Evolutionary conservation across 163 green algal genomes (phyloP).

Genomic region (Scenedesmus sp.): DNA sequence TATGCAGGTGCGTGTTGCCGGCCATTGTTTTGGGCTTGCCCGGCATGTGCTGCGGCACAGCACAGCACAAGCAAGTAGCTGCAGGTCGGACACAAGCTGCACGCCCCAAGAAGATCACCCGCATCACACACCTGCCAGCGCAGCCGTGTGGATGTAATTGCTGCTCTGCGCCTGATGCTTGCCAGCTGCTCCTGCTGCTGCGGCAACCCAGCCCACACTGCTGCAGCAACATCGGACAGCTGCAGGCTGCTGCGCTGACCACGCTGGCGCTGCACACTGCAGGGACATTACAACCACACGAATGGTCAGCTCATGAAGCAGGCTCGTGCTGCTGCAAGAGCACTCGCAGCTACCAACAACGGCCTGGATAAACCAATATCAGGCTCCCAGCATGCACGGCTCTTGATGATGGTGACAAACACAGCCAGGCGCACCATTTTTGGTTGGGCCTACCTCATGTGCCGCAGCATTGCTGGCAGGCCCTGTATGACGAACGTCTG

Average conservation of each 20-base stretch:
- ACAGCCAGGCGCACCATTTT: too few species aligned
- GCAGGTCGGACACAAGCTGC: too few species aligned
- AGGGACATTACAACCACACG: not conserved
- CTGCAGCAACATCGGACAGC: constrained; percentile 57
- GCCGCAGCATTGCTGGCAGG: constrained; percentile 9
- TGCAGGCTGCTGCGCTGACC: constrained; percentile 6
- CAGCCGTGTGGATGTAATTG: constrained; percentile 50
- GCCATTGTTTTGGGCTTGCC: too few species aligned
- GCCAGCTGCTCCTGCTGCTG: constrained; percentile 49
- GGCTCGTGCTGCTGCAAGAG: not conserved
- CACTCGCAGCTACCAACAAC: too few species aligned
- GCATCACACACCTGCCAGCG: constrained; percentile 44
- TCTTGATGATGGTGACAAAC: too few species aligned
- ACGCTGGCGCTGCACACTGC: constrained; percentile 28
- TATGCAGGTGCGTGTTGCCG: not conserved
- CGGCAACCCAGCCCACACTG: constrained; percentile 53
- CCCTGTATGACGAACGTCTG: not conserved
- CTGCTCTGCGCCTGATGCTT: constrained; percentile 26
- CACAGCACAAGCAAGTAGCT: too few species aligned
- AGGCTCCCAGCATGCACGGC: too few species aligned
- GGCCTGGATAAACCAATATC: too few species aligned
- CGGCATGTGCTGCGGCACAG: too few species aligned
- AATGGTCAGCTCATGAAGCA: too few species aligned
- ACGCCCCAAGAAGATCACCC: not conserved
- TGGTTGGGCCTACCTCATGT: constrained; percentile 13